phyloP scores from a whole-genome alignment of 306 rosid genomes.

The Lablab purpureus region DNA sequence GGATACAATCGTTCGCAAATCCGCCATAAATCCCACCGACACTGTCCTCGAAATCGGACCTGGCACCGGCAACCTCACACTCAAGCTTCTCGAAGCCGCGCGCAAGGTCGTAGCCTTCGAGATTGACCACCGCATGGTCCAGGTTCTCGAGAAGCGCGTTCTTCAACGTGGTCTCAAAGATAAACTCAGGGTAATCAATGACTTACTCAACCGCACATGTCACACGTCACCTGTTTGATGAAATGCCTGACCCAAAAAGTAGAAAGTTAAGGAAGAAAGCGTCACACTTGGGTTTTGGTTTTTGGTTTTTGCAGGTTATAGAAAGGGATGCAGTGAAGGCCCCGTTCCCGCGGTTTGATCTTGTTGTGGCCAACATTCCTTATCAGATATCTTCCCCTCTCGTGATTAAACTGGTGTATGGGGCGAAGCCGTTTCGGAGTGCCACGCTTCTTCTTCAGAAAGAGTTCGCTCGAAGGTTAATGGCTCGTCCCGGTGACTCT shows the following conservation, averaged over 20 bases:
- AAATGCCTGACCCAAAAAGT: constrained; percentile 11
- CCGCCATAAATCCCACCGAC: constrained; percentile 70
- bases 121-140: constrained; percentile 82
- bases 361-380: constrained; percentile 91
- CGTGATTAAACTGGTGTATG: constrained; percentile 68
- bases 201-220: not conserved
- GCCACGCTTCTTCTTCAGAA: constrained; percentile 93
- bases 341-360: constrained; percentile 74
- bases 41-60: constrained; percentile 98
- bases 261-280: not conserved
- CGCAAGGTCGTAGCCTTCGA: constrained; percentile 70
- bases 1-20: constrained; percentile 68
- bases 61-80: constrained; percentile 93
- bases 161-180: constrained; percentile 41
- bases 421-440: constrained; percentile 61
- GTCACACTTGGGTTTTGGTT: not conserved
- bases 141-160: constrained; percentile 69
- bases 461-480: constrained; percentile 83
- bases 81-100: constrained; percentile 81
- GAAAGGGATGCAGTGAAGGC: constrained; percentile 74
- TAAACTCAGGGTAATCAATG: constrained; percentile 56
- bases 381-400: constrained; percentile 87
- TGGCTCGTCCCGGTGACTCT: constrained; percentile 78
- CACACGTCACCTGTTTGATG: constrained; percentile 29
- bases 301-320: constrained; percentile 63